Conservation (phyloP, 2,329 filamentous ascomycete genomes). For the Alternaria triticina region DNA sequence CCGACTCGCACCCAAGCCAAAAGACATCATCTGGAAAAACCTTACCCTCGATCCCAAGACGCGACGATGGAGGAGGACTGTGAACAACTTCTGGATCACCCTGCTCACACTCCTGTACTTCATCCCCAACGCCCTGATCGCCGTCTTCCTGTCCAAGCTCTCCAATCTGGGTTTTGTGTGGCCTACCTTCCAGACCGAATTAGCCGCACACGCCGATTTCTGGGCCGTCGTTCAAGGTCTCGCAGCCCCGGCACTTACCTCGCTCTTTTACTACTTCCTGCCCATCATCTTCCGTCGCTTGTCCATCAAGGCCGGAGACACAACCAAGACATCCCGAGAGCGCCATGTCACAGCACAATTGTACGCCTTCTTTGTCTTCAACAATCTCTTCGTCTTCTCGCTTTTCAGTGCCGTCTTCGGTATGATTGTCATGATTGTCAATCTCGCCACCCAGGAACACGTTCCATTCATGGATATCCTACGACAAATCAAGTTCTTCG, state of each 20-base stretch:
- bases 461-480: conserved; percentile 70
- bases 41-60: conserved; percentile 73
- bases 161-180: conserved; percentile 80
- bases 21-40: conserved; percentile 96
- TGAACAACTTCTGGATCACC: conserved; percentile 84
- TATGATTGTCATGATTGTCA: conserved; percentile 71
- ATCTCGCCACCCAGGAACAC: conserved; percentile 59
- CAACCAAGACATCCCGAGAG: conserved; percentile 90
- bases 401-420: conserved; percentile 84
- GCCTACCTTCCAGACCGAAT: conserved; percentile 71
- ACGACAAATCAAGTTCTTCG: conserved; percentile 66
- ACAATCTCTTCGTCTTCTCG: conserved; percentile 94
- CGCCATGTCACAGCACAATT: conserved; percentile 89
- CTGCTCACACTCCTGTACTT: conserved; percentile 86
- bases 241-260: conserved; percentile 83
- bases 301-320: conserved; percentile 81
- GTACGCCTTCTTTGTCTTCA: conserved; percentile 96
- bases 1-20: conserved; percentile 80
- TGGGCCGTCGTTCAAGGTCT: conserved; percentile 96
- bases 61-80: conserved; percentile 73
- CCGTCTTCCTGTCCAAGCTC: conserved; percentile 89
- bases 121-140: conserved; percentile 90
- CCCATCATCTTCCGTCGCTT: conserved; percentile 91
- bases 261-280: conserved; percentile 83
- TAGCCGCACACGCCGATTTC: conserved; percentile 67